Conservation (phyloP, 495 filamentous ascomycete genomes). For the Tuber melanosporum region DNA sequence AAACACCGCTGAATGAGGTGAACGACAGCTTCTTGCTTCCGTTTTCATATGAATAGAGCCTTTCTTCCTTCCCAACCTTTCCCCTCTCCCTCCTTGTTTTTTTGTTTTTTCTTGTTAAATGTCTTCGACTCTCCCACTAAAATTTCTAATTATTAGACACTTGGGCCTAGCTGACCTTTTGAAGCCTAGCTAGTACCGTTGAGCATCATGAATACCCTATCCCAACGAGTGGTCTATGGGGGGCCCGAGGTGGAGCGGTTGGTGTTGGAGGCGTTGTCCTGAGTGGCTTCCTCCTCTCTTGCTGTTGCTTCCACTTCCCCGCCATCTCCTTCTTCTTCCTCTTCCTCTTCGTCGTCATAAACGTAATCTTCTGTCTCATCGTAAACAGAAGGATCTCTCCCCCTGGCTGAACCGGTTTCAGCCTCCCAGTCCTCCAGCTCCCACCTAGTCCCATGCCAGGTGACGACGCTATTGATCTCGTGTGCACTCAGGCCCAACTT, state of each 20-base stretch:
- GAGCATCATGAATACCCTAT: not conserved
- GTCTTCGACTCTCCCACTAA: not conserved
- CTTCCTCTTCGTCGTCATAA: not conserved
- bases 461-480: slow-evolving; percentile 30
- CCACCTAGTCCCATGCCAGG: slow-evolving; percentile 31
- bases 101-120: not conserved
- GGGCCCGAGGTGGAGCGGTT: not conserved
- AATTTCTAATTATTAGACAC: not conserved
- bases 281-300: not conserved
- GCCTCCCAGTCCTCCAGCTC: slow-evolving; percentile 11
- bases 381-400: not conserved
- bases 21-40: not conserved
- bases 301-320: not conserved
- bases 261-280: not conserved
- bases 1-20: not conserved
- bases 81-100: not conserved
- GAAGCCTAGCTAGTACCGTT: not conserved
- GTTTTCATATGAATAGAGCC: not conserved
- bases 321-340: not conserved
- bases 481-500: slow-evolving; percentile 30
- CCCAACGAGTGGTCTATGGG: not conserved
- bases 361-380: not conserved
- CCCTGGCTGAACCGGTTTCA: not conserved
- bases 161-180: not conserved
- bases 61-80: not conserved